Percentiles rank a stretch among this genome's conserved stretches.
phyloP scores from a whole-genome alignment of 805 yeast species.

The Saccharomycopsis sp. region DNA sequence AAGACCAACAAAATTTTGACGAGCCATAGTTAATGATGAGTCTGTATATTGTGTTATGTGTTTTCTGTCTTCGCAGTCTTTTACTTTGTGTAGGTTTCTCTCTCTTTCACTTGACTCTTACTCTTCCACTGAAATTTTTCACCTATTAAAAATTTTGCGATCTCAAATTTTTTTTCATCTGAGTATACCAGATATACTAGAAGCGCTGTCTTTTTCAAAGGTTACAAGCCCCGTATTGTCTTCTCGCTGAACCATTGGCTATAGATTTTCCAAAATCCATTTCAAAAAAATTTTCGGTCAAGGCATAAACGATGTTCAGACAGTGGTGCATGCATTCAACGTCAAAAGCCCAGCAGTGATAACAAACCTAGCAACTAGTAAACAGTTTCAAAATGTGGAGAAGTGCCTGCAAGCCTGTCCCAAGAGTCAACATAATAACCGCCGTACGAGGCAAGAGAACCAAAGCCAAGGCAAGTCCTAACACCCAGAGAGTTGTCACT shows the following conservation, averaged over 20 bases:
- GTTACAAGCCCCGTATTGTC: background rate
- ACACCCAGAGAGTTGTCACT: constrained; percentile 41
- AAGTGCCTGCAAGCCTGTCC: background rate
- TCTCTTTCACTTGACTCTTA: too few species aligned
- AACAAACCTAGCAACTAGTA: background rate
- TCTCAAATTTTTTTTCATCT: background rate
- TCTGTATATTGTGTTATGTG: background rate
- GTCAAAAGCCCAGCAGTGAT: background rate
- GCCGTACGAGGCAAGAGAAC: constrained; percentile 45
- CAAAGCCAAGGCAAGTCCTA: constrained; percentile 36
- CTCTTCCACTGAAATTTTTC: too few species aligned
- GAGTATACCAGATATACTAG: too few species aligned
- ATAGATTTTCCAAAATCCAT: background rate
- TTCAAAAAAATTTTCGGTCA: background rate
- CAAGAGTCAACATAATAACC: background rate
- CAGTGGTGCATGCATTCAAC: background rate
- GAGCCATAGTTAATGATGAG: constrained; percentile 54
- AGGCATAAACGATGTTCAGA: background rate
- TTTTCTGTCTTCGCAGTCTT: background rate
- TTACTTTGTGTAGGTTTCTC: too few species aligned
- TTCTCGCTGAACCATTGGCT: too few species aligned
- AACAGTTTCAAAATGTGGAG: background rate
- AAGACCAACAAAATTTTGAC: constrained; percentile 85
- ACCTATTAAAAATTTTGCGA: background rate
- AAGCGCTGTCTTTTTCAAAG: background rate